Conservation (phyloP, 2,329 filamentous ascomycete genomes). For the Eutypella sp. region DNA sequence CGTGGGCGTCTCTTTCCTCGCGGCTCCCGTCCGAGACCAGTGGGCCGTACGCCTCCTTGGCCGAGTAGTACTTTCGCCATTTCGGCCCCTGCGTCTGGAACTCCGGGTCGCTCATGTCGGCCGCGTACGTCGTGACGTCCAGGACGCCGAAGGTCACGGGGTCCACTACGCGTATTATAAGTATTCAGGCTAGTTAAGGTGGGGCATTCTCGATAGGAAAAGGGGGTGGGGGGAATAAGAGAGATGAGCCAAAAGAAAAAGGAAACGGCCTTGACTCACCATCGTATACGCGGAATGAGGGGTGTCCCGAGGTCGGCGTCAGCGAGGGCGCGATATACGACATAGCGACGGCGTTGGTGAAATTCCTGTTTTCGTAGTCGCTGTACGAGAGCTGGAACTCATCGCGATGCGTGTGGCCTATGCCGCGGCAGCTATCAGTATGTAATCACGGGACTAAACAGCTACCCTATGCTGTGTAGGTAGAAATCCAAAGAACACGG, state of each 20-base stretch:
- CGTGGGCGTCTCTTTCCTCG: constrained; percentile 18
- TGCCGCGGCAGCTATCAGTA: background rate
- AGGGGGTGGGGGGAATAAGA: background rate
- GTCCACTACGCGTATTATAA: constrained; percentile 36
- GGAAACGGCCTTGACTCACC: background rate
- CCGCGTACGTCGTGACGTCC: constrained; percentile 49
- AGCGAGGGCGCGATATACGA: constrained; percentile 51
- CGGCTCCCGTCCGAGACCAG: constrained; percentile 37
- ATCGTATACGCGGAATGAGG: constrained; percentile 54
- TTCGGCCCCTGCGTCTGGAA: constrained; percentile 40
- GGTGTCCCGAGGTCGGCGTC: constrained; percentile 50
- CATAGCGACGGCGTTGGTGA: constrained; percentile 40
- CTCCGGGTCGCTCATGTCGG: constrained; percentile 41
- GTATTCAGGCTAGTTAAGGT: background rate
- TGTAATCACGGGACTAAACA: background rate
- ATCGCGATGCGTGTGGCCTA: constrained; percentile 50
- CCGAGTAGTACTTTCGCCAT: constrained; percentile 54
- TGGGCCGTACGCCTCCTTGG: constrained; percentile 47
- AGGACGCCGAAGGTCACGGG: constrained; percentile 51
- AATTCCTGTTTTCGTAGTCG: constrained; percentile 37
- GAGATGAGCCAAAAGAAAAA: background rate
- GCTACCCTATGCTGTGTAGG: no score
- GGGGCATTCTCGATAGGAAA: background rate
- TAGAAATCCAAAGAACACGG: no score
- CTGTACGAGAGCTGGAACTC: constrained; percentile 52